A percentile compares a stretch with the other conserved stretches of the same genome.
These are phyloP conservation scores for Boletus rubroflammeus DNA, from an alignment of 768 basidiomycete species.

Conservation along the genomic window DNA sequence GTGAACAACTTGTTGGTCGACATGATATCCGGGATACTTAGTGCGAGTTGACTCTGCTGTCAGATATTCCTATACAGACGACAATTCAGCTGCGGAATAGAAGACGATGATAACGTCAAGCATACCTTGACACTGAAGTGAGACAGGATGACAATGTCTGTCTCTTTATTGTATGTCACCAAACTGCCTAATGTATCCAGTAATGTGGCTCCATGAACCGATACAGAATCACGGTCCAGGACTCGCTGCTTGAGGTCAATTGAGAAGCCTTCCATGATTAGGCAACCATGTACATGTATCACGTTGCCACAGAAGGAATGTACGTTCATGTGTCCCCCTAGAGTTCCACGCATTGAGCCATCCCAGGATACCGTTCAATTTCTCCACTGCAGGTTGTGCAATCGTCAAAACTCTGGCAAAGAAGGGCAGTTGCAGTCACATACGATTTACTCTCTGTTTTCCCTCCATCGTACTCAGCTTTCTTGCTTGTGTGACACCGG, in stretches of 20 bases:
- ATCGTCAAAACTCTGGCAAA: background rate
- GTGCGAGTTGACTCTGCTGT: background rate
- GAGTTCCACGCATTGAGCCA: background rate
- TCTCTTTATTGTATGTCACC: conserved; percentile 1
- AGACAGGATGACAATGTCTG: conserved; percentile 1
- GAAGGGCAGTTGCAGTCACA: background rate
- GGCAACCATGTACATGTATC: background rate
- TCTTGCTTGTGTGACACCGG: background rate
- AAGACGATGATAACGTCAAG: background rate
- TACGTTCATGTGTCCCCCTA: background rate
- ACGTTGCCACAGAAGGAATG: background rate
- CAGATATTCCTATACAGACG: conserved; percentile 3
- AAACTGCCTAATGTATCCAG: conserved; percentile 3
- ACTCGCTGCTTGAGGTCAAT: background rate
- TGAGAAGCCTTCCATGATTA: conserved; percentile 1
- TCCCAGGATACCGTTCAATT: background rate
- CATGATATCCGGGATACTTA: background rate
- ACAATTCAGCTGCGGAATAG: background rate
- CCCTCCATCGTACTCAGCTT: too few species aligned
- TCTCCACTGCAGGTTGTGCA: background rate
- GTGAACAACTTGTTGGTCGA: background rate
- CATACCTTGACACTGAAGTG: conserved; percentile 10
- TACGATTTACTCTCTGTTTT: background rate
- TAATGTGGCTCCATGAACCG: background rate
- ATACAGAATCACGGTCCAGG: background rate